These are phyloP conservation scores for Alternaria sp. DNA, from an alignment of 2,329 filamentous ascomycete genomes.

Conservation along the genomic window DNA sequence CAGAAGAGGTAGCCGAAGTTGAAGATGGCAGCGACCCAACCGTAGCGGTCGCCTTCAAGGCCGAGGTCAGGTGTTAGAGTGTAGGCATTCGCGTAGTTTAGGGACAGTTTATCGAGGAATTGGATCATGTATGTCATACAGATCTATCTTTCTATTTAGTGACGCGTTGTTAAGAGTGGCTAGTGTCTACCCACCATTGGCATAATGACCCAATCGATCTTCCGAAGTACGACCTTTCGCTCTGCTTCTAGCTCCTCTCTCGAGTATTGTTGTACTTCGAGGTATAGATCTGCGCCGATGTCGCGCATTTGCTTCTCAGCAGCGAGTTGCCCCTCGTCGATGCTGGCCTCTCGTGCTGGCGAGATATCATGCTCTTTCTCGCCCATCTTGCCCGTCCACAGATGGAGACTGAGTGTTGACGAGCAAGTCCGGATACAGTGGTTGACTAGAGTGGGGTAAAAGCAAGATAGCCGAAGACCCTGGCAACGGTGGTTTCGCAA, in stretches of 20 bases:
- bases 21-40: constrained; percentile 55
- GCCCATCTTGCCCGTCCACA: constrained; percentile 18
- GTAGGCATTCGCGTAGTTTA: constrained; percentile 54
- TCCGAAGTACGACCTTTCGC: constrained; percentile 52
- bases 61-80: constrained; percentile 48
- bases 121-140: constrained; percentile 57
- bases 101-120: constrained; percentile 55
- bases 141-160: constrained; percentile 30
- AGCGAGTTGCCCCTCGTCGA: constrained; percentile 39
- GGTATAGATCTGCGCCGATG: constrained; percentile 57
- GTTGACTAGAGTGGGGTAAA: neutral
- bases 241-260: constrained; percentile 56
- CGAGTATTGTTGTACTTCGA: constrained; percentile 55
- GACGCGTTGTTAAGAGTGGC: neutral
- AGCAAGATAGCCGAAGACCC: neutral
- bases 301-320: constrained; percentile 51
- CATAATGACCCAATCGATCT: constrained; percentile 59
- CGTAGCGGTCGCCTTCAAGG: constrained; percentile 50
- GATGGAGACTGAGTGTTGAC: neutral
- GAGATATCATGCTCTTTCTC: constrained; percentile 36
- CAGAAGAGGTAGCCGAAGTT: constrained; percentile 57
- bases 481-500: neutral
- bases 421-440: no score
- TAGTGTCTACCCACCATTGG: constrained; percentile 49
- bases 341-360: constrained; percentile 32